These are phyloP conservation scores for Clonostachys sp. DNA, from an alignment of 2,329 filamentous ascomycete genomes.

Conservation along the genomic window DNA sequence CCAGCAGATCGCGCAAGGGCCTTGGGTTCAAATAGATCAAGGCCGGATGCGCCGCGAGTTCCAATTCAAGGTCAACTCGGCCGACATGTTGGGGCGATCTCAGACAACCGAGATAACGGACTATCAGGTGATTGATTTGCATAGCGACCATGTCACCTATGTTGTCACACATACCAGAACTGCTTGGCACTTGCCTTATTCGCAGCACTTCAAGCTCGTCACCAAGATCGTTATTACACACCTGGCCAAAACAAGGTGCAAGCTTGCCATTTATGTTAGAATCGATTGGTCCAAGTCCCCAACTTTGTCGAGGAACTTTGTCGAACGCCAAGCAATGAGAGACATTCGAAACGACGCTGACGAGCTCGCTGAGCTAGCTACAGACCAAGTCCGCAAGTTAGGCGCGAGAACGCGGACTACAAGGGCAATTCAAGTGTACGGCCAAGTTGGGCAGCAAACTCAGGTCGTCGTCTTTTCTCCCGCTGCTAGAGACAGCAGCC, in stretches of 20 bases:
- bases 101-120: constrained; percentile 66
- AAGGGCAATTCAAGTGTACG: constrained; percentile 75
- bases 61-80: constrained; percentile 68
- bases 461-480: constrained; percentile 59
- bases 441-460: constrained; percentile 65
- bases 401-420: constrained; percentile 71
- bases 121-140: constrained; percentile 80
- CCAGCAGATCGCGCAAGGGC: constrained; percentile 76
- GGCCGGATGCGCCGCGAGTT: constrained; percentile 74
- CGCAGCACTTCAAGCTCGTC: constrained; percentile 72
- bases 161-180: constrained; percentile 59
- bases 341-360: constrained; percentile 70
- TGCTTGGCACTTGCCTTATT: constrained; percentile 82
- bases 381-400: constrained; percentile 72
- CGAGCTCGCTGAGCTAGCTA: constrained; percentile 70
- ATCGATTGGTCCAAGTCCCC: constrained; percentile 79
- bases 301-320: constrained; percentile 52
- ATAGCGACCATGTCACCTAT: constrained; percentile 70
- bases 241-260: constrained; percentile 85
- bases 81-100: constrained; percentile 59
- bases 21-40: constrained; percentile 71
- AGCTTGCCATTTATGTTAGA: constrained; percentile 80
- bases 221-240: constrained; percentile 94
- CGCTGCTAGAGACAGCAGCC: constrained; percentile 36
- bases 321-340: constrained; percentile 69